Evolutionary conservation across 2,329 filamentous ascomycete species (phyloP), one percentile per base, ranked within the genome.

Genomic region (Esteya vermicola): DNA sequence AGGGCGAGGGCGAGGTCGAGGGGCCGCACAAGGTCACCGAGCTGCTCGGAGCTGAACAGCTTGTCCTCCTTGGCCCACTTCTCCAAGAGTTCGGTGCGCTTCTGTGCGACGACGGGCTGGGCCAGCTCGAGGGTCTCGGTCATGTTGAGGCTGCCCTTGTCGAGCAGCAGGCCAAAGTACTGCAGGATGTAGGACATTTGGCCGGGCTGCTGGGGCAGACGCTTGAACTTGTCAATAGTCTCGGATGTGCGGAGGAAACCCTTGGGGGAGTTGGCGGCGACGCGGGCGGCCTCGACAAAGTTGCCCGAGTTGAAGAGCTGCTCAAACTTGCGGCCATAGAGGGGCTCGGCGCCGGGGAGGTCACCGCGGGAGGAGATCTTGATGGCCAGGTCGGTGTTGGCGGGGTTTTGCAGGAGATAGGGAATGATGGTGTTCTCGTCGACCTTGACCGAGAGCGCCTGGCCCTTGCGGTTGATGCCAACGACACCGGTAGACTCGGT

Each of bases 61-160:
- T 98, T 98, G 61, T 85, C 82, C 63, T 96, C 91, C 55, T 81
- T 81, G 59, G 96, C 74, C 93, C 93, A 98, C 63, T 98, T 98
- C 64, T 96, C 91, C 22, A 98, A 73, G 21, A 98, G 67, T 55
- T 96, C 85, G 65, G 95, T 96, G 48, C 91, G 78, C 59, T 88
- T 91, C 61, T 98, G 91, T 42, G 82, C 78, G 43, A 98, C 72
- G 18, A 98, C 91, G 18, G 91, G 91, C 49, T 86, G 78, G 9
- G 91, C 88, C 45, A 98, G 71, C 65, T 98, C 91, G 30, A 98
- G 67, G 35, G 88, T 94, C 63, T 98, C 91, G 49, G 93, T 83
- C 56, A 81, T 78, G 64, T 98, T 98, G 34, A 98, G 68, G 22
- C 75, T 75, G 43, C 91, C 89, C 72, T 98, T 95, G 58, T 98